phyloP scores from a whole-genome alignment of 768 basidiomycete species.

The Collybia nuda region DNA sequence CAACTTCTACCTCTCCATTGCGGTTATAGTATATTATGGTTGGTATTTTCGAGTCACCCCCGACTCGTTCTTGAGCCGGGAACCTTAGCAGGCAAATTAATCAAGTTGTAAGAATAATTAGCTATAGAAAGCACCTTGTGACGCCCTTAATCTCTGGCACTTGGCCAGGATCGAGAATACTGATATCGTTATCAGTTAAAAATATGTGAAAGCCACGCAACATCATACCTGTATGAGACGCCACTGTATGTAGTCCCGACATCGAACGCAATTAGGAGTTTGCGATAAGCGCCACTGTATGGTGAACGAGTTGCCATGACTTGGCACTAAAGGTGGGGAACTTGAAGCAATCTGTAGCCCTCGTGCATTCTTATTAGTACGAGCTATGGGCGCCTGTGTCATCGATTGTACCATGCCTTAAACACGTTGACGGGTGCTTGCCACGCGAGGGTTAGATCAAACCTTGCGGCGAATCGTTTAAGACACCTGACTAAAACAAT shows the following conservation, averaged over 20 bases:
- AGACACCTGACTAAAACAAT: too few relatives aligned
- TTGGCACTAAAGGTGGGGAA: background rate
- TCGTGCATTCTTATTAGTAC: constrained; percentile 32
- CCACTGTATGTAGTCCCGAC: constrained; percentile 51
- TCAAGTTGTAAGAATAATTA: constrained; percentile 9
- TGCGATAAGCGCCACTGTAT: constrained; percentile 36
- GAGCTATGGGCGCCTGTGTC: background rate
- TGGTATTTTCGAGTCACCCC: constrained; percentile 44
- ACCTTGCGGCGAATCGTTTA: too few relatives aligned
- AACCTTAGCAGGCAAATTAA: constrained; percentile 28
- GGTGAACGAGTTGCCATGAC: constrained; percentile 23
- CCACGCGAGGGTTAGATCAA: too few relatives aligned
- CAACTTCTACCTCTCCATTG: constrained; percentile 33
- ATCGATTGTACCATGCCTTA: background rate
- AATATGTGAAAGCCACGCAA: background rate
- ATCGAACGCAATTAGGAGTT: constrained; percentile 47
- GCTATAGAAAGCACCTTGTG: constrained; percentile 28
- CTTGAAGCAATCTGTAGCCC: constrained; percentile 24
- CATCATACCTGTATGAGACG: constrained; percentile 34
- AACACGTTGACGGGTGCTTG: too few relatives aligned
- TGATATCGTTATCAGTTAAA: constrained; percentile 2
- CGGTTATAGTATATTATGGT: constrained; percentile 45
- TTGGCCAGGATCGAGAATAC: constrained; percentile 32
- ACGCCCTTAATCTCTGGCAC: constrained; percentile 36
- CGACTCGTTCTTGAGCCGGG: constrained; percentile 42